Base-by-base conservation (phyloP, 2,329 filamentous ascomycete species). In the Metarhizium humberi region DNA sequence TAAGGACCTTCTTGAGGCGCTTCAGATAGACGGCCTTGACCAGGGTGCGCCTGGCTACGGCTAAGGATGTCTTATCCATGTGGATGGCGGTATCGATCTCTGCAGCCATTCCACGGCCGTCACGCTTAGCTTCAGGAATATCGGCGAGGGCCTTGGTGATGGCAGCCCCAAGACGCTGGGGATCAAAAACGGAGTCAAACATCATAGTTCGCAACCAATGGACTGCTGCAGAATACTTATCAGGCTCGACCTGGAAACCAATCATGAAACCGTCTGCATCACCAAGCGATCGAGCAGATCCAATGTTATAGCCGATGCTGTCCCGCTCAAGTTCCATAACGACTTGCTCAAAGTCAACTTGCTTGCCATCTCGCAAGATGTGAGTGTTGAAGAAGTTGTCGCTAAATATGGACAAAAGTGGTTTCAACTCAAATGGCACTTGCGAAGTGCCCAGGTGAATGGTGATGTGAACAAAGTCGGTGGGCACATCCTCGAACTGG, bases 361-460 rank as follows among this genome's bases (percentile, higher is more conserved):
- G 81, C 66, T 90, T 78, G 47, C 89, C 91, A 63, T 91, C 79
- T 34, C 86, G 84, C 63, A 80, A 78, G 57, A 99, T 86, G 2
- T 92, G 94, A 0, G 91, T 90, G 66, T 90, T 92, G 78, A 97
- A 99, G 75, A 97, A 96, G 66, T 92, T 94, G 66, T 92, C 89
- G 34, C 85, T 85, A 66, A 95, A 97, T 45, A 97, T 79, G 3
- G 86, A 80, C 50, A 97, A 76, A 25, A 99, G 73, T 3, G 94
- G 94, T 66, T 92, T 91, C 57, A 92, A 79, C 59, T 92, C 82
- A n/a, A 87, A 79, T 0, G 92, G 90, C 1, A 96, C 77, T 36
- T 82, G 76, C 2, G 84, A 80, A 0, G 91, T 95, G 53, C 90
- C 90, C 51, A 97, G 76, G 55, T 94, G 83, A 25, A 97, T 72